Conservation (phyloP, 2,329 filamentous ascomycete species). For the Arthrobotrys iridis region DNA sequence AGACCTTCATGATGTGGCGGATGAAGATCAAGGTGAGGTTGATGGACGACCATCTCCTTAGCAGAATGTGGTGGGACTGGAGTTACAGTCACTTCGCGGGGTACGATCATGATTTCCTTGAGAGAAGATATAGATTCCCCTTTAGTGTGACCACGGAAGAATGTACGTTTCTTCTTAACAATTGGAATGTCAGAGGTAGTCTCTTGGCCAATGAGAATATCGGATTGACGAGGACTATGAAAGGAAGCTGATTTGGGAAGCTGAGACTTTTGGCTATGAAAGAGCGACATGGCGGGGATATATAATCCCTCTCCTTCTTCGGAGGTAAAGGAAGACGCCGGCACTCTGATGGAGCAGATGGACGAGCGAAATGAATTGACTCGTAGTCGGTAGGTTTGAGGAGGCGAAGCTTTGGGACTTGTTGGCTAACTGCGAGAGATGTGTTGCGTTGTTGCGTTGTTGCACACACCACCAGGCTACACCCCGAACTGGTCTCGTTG, state of each 20-base stretch:
- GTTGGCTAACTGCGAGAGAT: conserved; percentile 20
- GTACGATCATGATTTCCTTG: conserved; percentile 37
- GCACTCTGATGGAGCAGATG: neutral
- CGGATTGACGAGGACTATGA: neutral
- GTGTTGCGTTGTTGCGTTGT: conserved; percentile 24
- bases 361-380: neutral
- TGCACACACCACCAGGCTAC: neutral
- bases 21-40: neutral
- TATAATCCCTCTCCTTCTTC: no score
- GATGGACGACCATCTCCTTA: conserved; percentile 2
- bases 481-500: no score
- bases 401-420: conserved; percentile 18
- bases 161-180: conserved; percentile 50
- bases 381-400: conserved; percentile 6
- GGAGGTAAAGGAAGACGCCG: neutral
- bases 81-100: conserved; percentile 18
- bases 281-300: conserved; percentile 47
- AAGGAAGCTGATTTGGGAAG: conserved; percentile 25
- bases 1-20: conserved; percentile 1
- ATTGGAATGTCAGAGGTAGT: conserved; percentile 16
- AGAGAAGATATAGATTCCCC: conserved; percentile 34
- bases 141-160: conserved; percentile 46
- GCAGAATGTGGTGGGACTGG: conserved; percentile 19
- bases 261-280: conserved; percentile 26
- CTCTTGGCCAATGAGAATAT: neutral